A percentile compares a stretch with the other conserved stretches of the same genome.
These are phyloP conservation scores for Pestalotiopsis sp. DNA, from an alignment of 2,329 filamentous ascomycete species.

Conservation along the genomic window DNA sequence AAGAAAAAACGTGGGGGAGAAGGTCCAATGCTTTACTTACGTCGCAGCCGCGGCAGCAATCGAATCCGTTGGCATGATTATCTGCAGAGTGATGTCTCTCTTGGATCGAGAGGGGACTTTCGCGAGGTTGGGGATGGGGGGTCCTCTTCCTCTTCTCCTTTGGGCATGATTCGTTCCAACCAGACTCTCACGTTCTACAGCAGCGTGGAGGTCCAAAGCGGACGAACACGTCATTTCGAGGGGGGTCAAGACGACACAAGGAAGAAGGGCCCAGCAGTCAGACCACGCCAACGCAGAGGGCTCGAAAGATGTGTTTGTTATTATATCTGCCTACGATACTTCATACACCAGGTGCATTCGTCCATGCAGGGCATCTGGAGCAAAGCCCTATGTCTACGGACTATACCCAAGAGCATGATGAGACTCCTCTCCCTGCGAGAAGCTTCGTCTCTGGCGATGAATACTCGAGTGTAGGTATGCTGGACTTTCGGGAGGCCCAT, in stretches of 20 bases:
- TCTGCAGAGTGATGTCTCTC: slow-evolving; percentile 27
- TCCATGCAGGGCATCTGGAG: too few species aligned
- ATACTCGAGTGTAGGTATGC: too few species aligned
- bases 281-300: not conserved
- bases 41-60: not conserved
- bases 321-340: not conserved
- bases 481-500: too few species aligned
- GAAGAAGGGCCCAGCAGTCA: not conserved
- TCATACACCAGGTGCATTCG: not conserved
- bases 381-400: too few species aligned
- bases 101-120: slow-evolving; percentile 16
- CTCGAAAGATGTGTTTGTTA: not conserved
- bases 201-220: not conserved
- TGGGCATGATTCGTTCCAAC: not conserved
- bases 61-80: slow-evolving; percentile 7
- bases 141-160: not conserved
- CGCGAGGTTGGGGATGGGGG: slow-evolving; percentile 12
- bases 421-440: too few species aligned
- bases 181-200: slow-evolving; percentile 1
- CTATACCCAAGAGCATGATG: too few species aligned
- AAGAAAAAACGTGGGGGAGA: slow-evolving; percentile 26
- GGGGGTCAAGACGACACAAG: not conserved
- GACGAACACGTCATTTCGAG: slow-evolving; percentile 6
- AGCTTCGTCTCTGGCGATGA: too few species aligned
- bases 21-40: not conserved